These are phyloP conservation scores for Penicillium expansum DNA, from an alignment of 2,329 filamentous ascomycete species.

Conservation along the genomic window DNA sequence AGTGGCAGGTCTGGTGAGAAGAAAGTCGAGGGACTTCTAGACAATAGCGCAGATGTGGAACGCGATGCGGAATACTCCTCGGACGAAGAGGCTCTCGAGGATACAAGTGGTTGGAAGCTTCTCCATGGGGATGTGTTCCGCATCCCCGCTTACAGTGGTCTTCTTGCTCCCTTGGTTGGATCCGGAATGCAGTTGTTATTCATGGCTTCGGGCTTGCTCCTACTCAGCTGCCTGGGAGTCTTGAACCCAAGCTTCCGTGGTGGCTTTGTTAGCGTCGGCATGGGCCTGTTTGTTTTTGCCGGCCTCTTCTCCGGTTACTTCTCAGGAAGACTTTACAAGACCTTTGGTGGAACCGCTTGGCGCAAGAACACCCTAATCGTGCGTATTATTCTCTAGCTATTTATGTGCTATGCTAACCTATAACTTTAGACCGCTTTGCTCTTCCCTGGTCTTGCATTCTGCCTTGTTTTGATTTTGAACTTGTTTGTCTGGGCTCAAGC, in stretches of 20 bases:
- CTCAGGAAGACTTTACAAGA: constrained; percentile 77
- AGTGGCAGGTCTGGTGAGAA: constrained; percentile 51
- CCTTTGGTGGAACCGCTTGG: constrained; percentile 73
- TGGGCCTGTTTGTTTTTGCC: constrained; percentile 79
- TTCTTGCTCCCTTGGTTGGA: constrained; percentile 77
- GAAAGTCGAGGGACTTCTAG: constrained; percentile 56
- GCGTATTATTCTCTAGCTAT: constrained; percentile 21
- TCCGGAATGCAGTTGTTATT: constrained; percentile 85
- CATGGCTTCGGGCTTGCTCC: constrained; percentile 70
- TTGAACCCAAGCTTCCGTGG: constrained; percentile 87
- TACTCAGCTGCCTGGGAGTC: constrained; percentile 71
- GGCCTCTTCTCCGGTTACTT: constrained; percentile 85
- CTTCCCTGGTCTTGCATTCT: constrained; percentile 75
- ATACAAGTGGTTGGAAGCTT: constrained; percentile 83
- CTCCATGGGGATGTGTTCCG: constrained; percentile 87
- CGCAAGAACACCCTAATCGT: constrained; percentile 69
- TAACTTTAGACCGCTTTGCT: constrained; percentile 62
- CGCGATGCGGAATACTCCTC: constrained; percentile 57
- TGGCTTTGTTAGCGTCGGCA: constrained; percentile 79
- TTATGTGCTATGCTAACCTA: constrained; percentile 15
- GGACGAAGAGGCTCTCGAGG: constrained; percentile 72
- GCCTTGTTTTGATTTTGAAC: constrained; percentile 74
- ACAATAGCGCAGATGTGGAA: constrained; percentile 55
- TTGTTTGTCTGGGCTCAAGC: constrained; percentile 89
- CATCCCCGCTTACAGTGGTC: constrained; percentile 64